Percentiles rank a stretch among this genome's conserved stretches.
These are phyloP conservation scores for Blastocrithidia nonstop DNA, from an alignment of 208 protist species.

Conservation along the genomic window DNA sequence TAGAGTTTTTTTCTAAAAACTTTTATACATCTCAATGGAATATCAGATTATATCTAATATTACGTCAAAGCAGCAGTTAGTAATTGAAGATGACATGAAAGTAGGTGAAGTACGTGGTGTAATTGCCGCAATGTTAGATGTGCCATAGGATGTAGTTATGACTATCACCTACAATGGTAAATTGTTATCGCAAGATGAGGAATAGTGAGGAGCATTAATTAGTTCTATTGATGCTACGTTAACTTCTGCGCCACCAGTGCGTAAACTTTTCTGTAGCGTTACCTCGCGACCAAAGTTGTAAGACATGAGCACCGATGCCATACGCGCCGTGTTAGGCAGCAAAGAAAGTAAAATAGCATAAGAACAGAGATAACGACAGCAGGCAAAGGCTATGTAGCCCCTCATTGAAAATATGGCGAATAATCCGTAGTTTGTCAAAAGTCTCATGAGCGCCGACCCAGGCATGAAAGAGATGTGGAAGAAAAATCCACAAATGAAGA, in stretches of 20 bases:
- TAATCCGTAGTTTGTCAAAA: slow-evolving; percentile 36
- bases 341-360: slow-evolving; percentile 10
- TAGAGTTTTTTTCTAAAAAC: not conserved
- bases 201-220: slow-evolving; percentile 8
- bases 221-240: not conserved
- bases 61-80: slow-evolving; percentile 31
- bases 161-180: slow-evolving; percentile 49
- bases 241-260: not conserved
- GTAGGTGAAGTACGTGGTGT: slow-evolving; percentile 58
- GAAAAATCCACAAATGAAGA: slow-evolving; percentile 31
- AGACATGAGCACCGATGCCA: slow-evolving; percentile 17
- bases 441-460: slow-evolving; percentile 26
- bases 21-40: slow-evolving; percentile 22
- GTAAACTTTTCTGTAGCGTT: slow-evolving; percentile 53
- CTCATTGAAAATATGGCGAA: slow-evolving; percentile 46
- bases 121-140: slow-evolving; percentile 35
- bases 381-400: slow-evolving; percentile 40
- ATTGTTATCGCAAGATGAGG: slow-evolving; percentile 20
- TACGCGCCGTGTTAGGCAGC: slow-evolving; percentile 19
- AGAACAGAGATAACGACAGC: slow-evolving; percentile 18
- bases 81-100: slow-evolving; percentile 59
- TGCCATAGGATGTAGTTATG: slow-evolving; percentile 16
- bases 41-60: slow-evolving; percentile 51
- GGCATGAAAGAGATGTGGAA: slow-evolving; percentile 28
- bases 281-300: slow-evolving; percentile 11